These are phyloP conservation scores for Picea engelmannii DNA, from an alignment of 83 land plant species.

Conservation along the genomic window DNA sequence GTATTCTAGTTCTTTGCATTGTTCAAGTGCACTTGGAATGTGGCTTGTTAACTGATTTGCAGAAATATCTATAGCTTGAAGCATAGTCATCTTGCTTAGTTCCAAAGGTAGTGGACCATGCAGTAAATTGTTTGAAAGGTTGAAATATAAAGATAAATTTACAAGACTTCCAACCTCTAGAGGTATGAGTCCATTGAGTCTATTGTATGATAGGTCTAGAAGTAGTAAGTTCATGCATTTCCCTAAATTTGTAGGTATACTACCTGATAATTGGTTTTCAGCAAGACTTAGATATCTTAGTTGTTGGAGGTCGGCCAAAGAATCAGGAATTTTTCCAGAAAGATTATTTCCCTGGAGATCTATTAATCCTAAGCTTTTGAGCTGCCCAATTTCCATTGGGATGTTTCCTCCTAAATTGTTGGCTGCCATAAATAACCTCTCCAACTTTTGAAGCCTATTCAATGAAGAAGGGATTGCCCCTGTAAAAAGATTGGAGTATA, in stretches of 20 bases:
- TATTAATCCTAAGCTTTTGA: too few relatives aligned
- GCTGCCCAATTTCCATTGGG: too few relatives aligned
- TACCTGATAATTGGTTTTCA: conserved; percentile 46
- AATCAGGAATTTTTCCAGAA: conserved; percentile 7
- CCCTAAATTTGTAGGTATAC: conserved; percentile 36
- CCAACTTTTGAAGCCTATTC: too few relatives aligned
- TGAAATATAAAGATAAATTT: conserved; percentile 33
- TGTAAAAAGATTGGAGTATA: too few relatives aligned
- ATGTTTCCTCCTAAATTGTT: conserved; percentile 54
- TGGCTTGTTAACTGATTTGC: conserved; percentile 12
- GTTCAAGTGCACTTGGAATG: too few relatives aligned
- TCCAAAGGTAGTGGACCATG: conserved; percentile 38
- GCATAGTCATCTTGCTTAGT: conserved; percentile 37
- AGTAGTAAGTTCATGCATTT: conserved; percentile 14
- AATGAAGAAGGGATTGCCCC: too few relatives aligned
- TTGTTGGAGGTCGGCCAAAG: conserved; percentile 28
- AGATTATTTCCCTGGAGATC: background rate
- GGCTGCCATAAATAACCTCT: too few relatives aligned
- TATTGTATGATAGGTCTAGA: conserved; percentile 57
- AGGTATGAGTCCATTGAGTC: conserved; percentile 43
- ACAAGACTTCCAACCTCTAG: conserved; percentile 22
- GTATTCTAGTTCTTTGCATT: background rate
- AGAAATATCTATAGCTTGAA: conserved; percentile 50
- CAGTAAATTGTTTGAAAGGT: conserved; percentile 51
- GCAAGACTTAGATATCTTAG: conserved; percentile 33